Evolutionary conservation across 257 asterid genomes (phyloP).

Genomic region (Marsdenia floribunda): DNA sequence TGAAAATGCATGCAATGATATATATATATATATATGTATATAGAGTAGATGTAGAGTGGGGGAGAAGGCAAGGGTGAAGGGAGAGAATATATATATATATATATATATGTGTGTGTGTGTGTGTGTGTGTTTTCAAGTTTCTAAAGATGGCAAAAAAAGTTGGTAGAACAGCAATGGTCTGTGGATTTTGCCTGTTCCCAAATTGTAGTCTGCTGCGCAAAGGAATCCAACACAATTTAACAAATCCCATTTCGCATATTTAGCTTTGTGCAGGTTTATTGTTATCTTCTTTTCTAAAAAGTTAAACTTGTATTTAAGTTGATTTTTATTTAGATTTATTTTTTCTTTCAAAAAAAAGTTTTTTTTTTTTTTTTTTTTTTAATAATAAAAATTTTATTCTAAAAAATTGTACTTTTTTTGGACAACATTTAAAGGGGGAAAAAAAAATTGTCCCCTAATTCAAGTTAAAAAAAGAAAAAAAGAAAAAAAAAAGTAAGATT

Average conservation of each 20-base stretch:
- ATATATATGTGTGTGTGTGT: no score
- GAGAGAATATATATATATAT: no score
- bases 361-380: no score
- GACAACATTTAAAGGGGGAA: not conserved
- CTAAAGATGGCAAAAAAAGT: slow-evolving; percentile 2
- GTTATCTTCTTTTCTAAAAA: no score
- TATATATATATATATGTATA: no score
- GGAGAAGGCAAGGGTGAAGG: not conserved
- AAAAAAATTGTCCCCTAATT: not conserved
- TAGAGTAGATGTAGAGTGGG: not conserved
- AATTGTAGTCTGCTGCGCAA: not conserved
- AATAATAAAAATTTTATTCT: no score
- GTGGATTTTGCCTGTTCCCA: slow-evolving; percentile 2
- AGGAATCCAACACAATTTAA: not conserved
- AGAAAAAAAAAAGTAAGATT: no score
- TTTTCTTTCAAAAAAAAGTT: no score
- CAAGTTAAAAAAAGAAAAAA: not conserved
- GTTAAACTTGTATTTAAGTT: no score
- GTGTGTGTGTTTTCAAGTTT: not conserved
- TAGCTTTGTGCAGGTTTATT: no score
- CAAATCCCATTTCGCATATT: not conserved
- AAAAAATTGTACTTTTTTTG: no score
- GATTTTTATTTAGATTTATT: no score
- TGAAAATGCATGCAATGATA: not conserved
- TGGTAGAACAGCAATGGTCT: not conserved